phyloP scores from a whole-genome alignment of 2,329 filamentous ascomycete genomes.

The Trichophyton mentagrophytes region DNA sequence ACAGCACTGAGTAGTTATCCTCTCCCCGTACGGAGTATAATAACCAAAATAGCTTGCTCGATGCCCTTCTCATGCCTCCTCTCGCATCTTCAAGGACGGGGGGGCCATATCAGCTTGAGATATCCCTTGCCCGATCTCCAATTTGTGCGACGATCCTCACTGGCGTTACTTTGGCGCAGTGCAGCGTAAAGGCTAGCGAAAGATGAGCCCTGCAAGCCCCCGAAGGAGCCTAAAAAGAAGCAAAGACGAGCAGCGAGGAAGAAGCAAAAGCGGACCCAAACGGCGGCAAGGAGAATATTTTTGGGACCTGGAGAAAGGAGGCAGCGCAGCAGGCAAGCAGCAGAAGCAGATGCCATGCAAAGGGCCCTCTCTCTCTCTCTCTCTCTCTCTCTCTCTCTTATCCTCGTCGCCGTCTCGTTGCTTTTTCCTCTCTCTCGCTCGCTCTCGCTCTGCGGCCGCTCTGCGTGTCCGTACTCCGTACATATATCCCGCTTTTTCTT shows the following conservation, averaged over 20 bases:
- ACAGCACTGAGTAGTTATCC: too few relatives aligned
- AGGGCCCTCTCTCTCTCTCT: neutral
- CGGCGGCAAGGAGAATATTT: neutral
- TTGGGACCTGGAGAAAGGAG: neutral
- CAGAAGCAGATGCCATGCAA: neutral
- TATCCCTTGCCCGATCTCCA: neutral
- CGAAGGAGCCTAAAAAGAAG: neutral
- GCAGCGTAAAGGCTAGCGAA: neutral
- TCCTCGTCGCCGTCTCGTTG: neutral
- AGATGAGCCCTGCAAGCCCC: neutral
- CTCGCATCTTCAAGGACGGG: neutral
- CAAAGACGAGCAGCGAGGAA: neutral
- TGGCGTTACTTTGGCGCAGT: slow-evolving; percentile 1
- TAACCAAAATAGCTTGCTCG: too few relatives aligned
- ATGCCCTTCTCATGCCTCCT: neutral
- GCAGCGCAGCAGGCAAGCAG: neutral
- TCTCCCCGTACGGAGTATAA: too few relatives aligned
- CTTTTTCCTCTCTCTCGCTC: neutral
- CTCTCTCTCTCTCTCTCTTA: too few relatives aligned
- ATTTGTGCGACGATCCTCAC: slow-evolving; percentile 2
- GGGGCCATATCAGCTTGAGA: neutral
- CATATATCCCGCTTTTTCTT: neutral
- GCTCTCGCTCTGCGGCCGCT: too few relatives aligned
- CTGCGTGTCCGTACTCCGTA: neutral
- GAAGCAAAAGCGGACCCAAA: neutral